Percentiles rank a stretch among this genome's conserved stretches.
phyloP scores from a whole-genome alignment of 202 grass and related monocot species.

The Digitaria exilis region DNA sequence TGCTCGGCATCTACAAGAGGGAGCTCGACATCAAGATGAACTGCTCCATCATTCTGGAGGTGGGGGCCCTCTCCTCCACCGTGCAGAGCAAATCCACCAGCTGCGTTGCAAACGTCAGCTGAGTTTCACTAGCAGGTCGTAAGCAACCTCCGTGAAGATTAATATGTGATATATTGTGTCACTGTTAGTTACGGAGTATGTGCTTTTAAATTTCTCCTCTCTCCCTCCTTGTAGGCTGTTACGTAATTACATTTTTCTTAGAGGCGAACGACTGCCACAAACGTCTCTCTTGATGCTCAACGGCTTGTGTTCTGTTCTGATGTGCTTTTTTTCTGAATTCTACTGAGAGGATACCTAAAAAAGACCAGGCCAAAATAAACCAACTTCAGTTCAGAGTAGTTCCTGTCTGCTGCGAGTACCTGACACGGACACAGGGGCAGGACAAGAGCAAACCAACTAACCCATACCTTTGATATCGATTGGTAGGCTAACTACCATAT shows the following conservation, averaged over 20 bases:
- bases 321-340: background rate
- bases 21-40: conserved; percentile 71
- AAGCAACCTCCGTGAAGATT: background rate
- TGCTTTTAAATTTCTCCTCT: background rate
- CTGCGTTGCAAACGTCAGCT: conserved; percentile 55
- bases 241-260: no score
- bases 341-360: background rate
- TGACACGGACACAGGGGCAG: no score
- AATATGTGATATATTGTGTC: background rate
- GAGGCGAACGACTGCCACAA: background rate
- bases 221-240: background rate
- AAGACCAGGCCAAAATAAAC: background rate
- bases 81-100: conserved; percentile 31
- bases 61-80: conserved; percentile 24
- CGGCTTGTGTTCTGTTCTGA: background rate
- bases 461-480: no score
- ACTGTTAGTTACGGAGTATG: background rate
- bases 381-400: no score
- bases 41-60: conserved; percentile 60
- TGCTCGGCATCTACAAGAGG: conserved; percentile 73
- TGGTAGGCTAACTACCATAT: no score
- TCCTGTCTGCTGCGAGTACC: no score
- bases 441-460: no score
- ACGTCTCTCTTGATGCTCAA: background rate
- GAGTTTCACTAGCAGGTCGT: conserved; percentile 9